Conservation (phyloP, 305 asterid species). For the Fraxinus paxiana region DNA sequence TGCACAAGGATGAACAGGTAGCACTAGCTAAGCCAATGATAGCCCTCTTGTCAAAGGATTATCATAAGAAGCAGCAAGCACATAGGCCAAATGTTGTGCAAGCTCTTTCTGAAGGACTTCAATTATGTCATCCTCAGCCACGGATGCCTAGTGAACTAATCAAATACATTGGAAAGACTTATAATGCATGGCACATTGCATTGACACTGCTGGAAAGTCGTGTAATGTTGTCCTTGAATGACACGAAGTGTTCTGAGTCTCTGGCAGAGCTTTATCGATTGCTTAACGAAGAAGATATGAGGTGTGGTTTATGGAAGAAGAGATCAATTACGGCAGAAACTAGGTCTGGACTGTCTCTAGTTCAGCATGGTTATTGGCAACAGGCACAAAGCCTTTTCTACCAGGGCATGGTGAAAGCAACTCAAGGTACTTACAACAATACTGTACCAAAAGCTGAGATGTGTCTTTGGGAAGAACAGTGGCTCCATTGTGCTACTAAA, state of each 20-base stretch:
- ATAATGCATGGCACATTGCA: conserved; percentile 98
- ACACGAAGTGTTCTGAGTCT: conserved; percentile 92
- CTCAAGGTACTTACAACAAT: conserved; percentile 97
- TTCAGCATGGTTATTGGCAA: conserved; percentile 99
- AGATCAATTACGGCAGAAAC: conserved; percentile 91
- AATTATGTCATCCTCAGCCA: conserved; percentile 98
- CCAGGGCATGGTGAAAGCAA: conserved; percentile 99
- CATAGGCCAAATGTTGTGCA: conserved; percentile 97
- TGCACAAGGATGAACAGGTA: conserved; percentile 93
- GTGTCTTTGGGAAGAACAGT: conserved; percentile 99
- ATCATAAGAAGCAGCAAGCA: conserved; percentile 94
- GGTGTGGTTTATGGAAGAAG: conserved; percentile 99
- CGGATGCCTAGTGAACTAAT: conserved; percentile 99
- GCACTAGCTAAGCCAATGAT: conserved; percentile 98
- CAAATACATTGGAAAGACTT: conserved; percentile 95
- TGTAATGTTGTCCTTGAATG: conserved; percentile 87
- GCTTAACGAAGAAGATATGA: conserved; percentile 98
- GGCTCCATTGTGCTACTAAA: conserved; percentile 93
- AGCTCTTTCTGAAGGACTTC: conserved; percentile 99
- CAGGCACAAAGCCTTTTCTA: conserved; percentile 93
- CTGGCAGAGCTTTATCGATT: conserved; percentile 98
- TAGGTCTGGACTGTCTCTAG: conserved; percentile 91
- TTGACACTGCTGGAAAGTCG: conserved; percentile 93
- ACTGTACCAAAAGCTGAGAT: conserved; percentile 98
- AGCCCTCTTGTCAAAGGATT: conserved; percentile 85